A percentile compares a stretch with the other conserved stretches of the same genome.
Evolutionary conservation across 371 early-diverging fungal species (phyloP).

Genomic region (Mortierella sp.): DNA sequence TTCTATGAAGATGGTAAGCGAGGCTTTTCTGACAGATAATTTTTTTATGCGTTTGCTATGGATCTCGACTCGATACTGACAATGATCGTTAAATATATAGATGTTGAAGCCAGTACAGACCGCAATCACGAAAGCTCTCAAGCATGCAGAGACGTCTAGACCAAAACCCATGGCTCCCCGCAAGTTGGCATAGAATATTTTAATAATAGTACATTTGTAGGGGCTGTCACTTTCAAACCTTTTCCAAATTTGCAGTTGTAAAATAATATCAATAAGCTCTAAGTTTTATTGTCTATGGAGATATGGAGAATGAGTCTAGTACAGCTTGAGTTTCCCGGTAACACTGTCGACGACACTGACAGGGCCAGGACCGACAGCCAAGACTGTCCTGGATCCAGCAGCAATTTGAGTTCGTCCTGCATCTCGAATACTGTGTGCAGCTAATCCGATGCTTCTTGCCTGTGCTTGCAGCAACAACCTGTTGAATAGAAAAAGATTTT

Average conservation of each 20-base stretch:
- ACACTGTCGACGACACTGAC: conserved; percentile 82
- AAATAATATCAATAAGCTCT: not conserved
- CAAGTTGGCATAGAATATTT: conserved; percentile 30
- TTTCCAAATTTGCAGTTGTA: not conserved
- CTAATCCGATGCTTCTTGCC: conserved; percentile 79
- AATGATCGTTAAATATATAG: conserved; percentile 34
- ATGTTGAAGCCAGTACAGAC: conserved; percentile 63
- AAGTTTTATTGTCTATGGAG: not conserved
- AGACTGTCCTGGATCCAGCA: conserved; percentile 94
- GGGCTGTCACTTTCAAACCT: no score
- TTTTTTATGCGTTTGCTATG: no score
- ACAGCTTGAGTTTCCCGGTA: conserved; percentile 89
- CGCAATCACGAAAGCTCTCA: conserved; percentile 64
- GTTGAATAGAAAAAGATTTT: not conserved
- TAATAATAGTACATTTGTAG: conserved; percentile 4
- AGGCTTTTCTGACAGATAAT: no score
- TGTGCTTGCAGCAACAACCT: conserved; percentile 80
- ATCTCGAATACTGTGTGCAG: conserved; percentile 89
- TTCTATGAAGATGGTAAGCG: conserved; percentile 41
- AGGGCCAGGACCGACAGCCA: conserved; percentile 96
- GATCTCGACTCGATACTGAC: not conserved
- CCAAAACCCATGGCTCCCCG: conserved; percentile 12
- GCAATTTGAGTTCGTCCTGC: conserved; percentile 99
- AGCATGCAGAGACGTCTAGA: conserved; percentile 39
- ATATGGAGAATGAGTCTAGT: conserved; percentile 56